Percentiles rank a stretch among this genome's conserved stretches.
These are phyloP conservation scores for Phaeotremella fagi DNA, from an alignment of 768 basidiomycete species.

Conservation along the genomic window DNA sequence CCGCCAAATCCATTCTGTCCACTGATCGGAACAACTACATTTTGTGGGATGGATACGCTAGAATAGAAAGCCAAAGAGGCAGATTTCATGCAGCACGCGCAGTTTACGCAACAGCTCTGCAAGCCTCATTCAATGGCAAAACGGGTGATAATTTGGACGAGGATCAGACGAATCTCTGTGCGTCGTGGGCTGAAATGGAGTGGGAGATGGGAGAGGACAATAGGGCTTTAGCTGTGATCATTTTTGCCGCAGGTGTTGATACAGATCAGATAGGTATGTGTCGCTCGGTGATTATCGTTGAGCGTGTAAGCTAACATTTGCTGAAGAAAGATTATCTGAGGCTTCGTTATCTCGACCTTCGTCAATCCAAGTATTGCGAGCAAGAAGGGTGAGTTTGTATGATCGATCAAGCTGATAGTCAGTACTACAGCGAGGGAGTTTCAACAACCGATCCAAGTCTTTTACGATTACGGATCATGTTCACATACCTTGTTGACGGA, in stretches of 20 bases:
- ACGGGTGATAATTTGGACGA: conserved; percentile 1
- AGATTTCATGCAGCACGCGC: conserved; percentile 47
- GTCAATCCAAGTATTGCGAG: conserved; percentile 19
- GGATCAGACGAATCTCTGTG: conserved; percentile 41
- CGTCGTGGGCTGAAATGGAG: conserved; percentile 51
- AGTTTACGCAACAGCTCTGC: conserved; percentile 49
- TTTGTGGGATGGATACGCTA: conserved; percentile 51
- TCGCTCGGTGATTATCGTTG: too few species aligned
- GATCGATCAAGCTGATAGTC: not conserved
- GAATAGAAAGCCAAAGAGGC: conserved; percentile 43
- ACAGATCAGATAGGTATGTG: too few species aligned
- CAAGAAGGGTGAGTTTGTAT: conserved; percentile 23
- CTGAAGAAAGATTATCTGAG: too few species aligned
- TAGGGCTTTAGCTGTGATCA: conserved; percentile 21
- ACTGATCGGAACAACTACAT: conserved; percentile 44
- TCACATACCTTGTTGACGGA: conserved; percentile 24
- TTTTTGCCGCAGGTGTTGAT: conserved; percentile 10
- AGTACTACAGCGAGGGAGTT: not conserved
- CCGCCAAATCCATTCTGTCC: conserved; percentile 47
- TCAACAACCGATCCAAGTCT: too few species aligned
- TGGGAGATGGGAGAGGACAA: conserved; percentile 31
- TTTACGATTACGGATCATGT: conserved; percentile 37
- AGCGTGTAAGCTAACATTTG: too few species aligned
- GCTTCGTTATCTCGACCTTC: conserved; percentile 10
- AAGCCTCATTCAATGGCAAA: conserved; percentile 19